Base-by-base conservation (phyloP, 176 grass and related monocot species). In the Avena insularis region DNA sequence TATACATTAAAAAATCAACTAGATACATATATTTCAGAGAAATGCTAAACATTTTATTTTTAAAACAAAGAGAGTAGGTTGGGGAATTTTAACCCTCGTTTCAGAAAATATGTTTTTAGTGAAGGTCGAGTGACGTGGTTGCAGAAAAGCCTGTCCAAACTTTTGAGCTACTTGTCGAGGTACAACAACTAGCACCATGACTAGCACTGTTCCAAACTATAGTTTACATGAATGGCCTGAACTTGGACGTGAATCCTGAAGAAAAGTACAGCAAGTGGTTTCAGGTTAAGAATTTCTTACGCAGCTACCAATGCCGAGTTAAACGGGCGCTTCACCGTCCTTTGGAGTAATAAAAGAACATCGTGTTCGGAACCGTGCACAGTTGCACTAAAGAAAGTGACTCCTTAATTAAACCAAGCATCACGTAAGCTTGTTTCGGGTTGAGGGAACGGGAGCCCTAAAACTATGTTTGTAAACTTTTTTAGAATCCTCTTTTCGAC, bases 211-310 rank as follows among this genome's bases (percentile, higher is more conserved):
- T 25, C 7, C 21, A 86, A 20, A 16, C 55, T 35, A 77, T 82
- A 48, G 13, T 25, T 83, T 57, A 60, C 45, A 71, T 36, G 54
- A 53, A 64, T 74, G 36, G 1, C 57, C 80, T 87, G 47, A 87
- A 90, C 80, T 66, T 87, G 85, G 57, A 74, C 79, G 8, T 60
- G 21, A 58, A 83, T 73, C 3, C 36, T 67, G 67, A 80, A 87
- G 47, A 56, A 75, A 38, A 87, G 75, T 75, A 57, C 75, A 75
- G 7, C 81, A 84, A 84, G 20, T 87, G 14, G 81, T 6, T 45
- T 59, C 65, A 67, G 33, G 66, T 38, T 87, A 84, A 45, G 48
- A 14, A 0, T 74, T 65, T 73, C 21, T 79, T 33, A 75, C 0
- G 20, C 14, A 38, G 55, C 7, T 57, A 75, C 59, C 75, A 69